These are phyloP conservation scores for Calendula officinalis DNA, from an alignment of 129 eudicot species.

Conservation along the genomic window DNA sequence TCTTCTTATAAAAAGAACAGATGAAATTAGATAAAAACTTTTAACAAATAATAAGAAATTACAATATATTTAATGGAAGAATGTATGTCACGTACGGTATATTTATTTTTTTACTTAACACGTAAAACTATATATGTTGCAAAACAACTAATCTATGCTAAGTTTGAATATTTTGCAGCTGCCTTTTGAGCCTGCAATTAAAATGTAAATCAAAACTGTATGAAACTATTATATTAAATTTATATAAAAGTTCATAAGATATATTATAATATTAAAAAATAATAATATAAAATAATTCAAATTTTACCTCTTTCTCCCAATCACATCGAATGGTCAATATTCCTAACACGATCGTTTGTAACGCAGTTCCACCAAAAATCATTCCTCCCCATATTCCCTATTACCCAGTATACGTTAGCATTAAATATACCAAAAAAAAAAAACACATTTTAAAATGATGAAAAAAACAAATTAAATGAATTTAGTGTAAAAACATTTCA, in stretches of 20 bases:
- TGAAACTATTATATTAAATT: neutral
- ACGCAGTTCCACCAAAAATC: slow-evolving; percentile 84
- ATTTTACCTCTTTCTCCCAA: slow-evolving; percentile 70
- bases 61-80: too few relatives aligned
- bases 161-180: slow-evolving; percentile 24
- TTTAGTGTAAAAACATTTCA: neutral
- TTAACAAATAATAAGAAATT: too few relatives aligned
- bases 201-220: neutral
- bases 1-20: too few relatives aligned
- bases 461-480: neutral
- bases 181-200: slow-evolving; percentile 32
- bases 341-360: slow-evolving; percentile 60
- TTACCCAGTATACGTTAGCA: neutral
- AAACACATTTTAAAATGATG: too few relatives aligned
- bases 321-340: slow-evolving; percentile 50
- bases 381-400: slow-evolving; percentile 90
- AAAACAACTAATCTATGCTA: neutral
- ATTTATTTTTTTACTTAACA: neutral
- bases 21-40: too few relatives aligned
- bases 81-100: too few relatives aligned
- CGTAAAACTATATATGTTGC: neutral
- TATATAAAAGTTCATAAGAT: neutral
- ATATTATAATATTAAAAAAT: neutral
- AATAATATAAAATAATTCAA: neutral
- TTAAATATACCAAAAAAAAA: neutral